Evolutionary conservation across 1,139 yeast species (phyloP), one percentile per base, ranked within the genome.

Genomic region (Candida sp.): DNA sequence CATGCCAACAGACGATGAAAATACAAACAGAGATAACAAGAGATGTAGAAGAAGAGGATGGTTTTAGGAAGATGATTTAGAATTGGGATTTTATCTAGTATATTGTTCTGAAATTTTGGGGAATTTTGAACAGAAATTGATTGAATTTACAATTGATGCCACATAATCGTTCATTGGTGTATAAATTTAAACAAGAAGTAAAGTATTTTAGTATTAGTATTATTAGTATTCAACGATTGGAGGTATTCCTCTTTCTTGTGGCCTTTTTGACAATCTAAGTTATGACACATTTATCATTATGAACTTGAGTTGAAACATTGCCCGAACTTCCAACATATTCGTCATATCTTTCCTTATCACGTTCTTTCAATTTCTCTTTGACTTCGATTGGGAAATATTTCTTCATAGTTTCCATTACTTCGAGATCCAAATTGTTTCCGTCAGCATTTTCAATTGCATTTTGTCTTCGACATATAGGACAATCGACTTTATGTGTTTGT

Each of bases 311-410:
- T 30, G 33, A 30, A 30, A 30, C 33, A 30, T 5, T 12, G 5
- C 33, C 33, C 5, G 33, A 30, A 30, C 19, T 30, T n/a, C 22
- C 34, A 25, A 29, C 33, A 29, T 27, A 37, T 11, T 37, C 21
- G 3, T 56, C 55, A 43, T 68, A 72, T 47, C 63, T 68, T 54
- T 84, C 90, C 49, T 69, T 73, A 39, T 80, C 82, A 48, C 86
- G 74, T 42, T 81, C 85, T 42, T 64, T 64, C 53, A 81, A 68
- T 55, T 85, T 85, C 50, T 70, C 73, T 53, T 81, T 83, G 15
- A 82, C 82, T 55, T 85, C 91, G 21, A 67, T 55, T 0, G 93
- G 93, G 63, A 85, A 85, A 53, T 79, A 77, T 42, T 66, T 58
- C 57, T 81, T 75, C 75, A 85, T 71, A 44, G 77, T 66, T 36